Evolutionary conservation across 2,329 filamentous ascomycete genomes (phyloP), one percentile per base, ranked within the genome.

Genomic region (Aspergillus viridinutans): DNA sequence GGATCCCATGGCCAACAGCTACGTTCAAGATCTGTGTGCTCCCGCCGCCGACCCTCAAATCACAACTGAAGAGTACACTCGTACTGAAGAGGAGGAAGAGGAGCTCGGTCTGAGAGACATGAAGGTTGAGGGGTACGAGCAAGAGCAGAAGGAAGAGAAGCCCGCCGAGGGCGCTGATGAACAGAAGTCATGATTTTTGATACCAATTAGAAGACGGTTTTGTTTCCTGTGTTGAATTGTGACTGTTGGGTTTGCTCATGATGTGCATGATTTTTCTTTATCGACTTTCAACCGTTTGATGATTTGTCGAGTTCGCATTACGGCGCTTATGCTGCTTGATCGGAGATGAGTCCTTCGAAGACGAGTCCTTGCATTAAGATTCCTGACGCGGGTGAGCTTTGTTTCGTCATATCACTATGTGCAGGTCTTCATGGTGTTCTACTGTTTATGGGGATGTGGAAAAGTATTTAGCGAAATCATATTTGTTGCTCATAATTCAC

Each of bases 31-130:
- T 67, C 82, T 96, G 58, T 84, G 80, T 51, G 89, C 86, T 4
- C 86, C 91, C 25, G 88, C 92, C 63, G 88, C 89, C 1, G 94
- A 99, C 69, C 88, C 88, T 17, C 89, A 94, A 75, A 89, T 99
- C 71, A 85, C 83, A 56, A 82, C 85, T 2, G 90, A 90, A 76
- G 89, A 90, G 29, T 99, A 99, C 72, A 85, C 89, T 58, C 84
- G 94, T 59, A 96, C 93, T 0, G 86, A 88, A 0, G 90, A 97
- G 72, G 94, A 99, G 71, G 90, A 96, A 76, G 94, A 99, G 68
- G 90, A 97, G 58, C 79, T 99, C 10, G 94, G 94, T 0, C 77
- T 99, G 62, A 86, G 80, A 58, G 94, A 99, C 70, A 99, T 99
- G 87, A 94, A 93, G 81, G 86, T 87, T 0, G 92, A 97, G 73